Base-by-base conservation (phyloP, 768 basidiomycete genomes). In the Mycena maculata region DNA sequence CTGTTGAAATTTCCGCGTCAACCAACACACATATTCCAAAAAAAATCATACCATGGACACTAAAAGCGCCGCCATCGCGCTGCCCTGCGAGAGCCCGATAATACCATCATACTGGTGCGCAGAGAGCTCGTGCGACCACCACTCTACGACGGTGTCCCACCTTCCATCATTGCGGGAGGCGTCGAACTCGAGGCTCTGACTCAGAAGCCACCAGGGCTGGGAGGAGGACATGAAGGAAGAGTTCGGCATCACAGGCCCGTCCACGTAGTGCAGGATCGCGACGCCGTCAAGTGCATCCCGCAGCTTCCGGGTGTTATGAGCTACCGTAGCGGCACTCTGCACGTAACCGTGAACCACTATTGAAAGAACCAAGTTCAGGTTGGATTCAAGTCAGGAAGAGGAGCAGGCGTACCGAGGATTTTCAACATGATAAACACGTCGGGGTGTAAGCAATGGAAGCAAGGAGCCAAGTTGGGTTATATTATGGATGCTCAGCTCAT, bases 51-150 rank as follows among this genome's bases (percentile, higher is more conserved):
- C 71, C 73, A 74, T 74, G n/a, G 73, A 72, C 20, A 72, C 16
- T n/a, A 74, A 49, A 31, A 74, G 67, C 18, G 47, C 68, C 13
- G 73, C 54, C 73, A 74, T 74, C 10, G 73, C 73, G 25, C 71
- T 72, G 1, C 73, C 73, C 50, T 74, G 73, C 18, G 71, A 74
- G 1, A 74, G 61, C 5, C 73, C 73, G 39, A 74, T 74, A 47
- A 74, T 44, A 16, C 73, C 73, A 33, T 74, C 73, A 50, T 74
- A 74, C 47, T 68, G 63, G 33, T 52, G 69, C 27, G 39, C 58
- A 49, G 73, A 74, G 31, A 74, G 61, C 55, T 74, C 73, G 20
- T 53, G 58, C 15, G 68, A 70, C 73, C 73, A 74, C 73, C 71
- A 72, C 47, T 60, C 49, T 25, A 72, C 69, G 11, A 66, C 69